A percentile compares a stretch with the other conserved stretches of the same genome.
Evolutionary conservation across 2,329 filamentous ascomycete species (phyloP).

Genomic region (Colletotrichum musicola): DNA sequence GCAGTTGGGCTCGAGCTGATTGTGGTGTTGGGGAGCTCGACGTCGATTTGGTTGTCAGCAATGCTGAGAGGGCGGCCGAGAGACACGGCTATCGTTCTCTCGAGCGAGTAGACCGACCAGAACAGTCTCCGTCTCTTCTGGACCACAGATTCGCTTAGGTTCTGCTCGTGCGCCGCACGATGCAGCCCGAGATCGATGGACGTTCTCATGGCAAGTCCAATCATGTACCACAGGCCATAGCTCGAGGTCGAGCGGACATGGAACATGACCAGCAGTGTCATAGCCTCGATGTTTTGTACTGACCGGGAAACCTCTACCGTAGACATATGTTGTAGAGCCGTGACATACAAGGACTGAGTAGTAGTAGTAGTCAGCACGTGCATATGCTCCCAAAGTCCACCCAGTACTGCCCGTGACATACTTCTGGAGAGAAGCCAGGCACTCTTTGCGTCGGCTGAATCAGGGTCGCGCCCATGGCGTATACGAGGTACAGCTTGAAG

Average conservation of each 20-base stretch:
- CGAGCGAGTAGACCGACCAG: conserved; percentile 65
- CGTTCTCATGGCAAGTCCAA: conserved; percentile 65
- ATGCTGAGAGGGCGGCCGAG: conserved; percentile 64
- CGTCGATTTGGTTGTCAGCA: conserved; percentile 63
- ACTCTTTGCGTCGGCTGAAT: conserved; percentile 61
- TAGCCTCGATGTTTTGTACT: conserved; percentile 64
- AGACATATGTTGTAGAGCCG: conserved; percentile 61
- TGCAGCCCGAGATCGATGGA: conserved; percentile 66
- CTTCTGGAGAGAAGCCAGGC: conserved; percentile 51
- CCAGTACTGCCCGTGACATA: conserved; percentile 38
- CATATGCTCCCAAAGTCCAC: too few relatives aligned
- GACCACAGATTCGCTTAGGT: neutral
- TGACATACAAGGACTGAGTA: conserved; percentile 59
- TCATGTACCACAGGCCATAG: conserved; percentile 67
- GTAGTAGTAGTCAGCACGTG: too few relatives aligned
- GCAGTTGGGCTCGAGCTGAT: conserved; percentile 43
- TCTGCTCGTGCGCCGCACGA: conserved; percentile 57
- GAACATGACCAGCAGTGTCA: conserved; percentile 63
- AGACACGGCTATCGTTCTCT: conserved; percentile 62
- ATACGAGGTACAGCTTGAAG: conserved; percentile 65
- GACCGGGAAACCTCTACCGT: conserved; percentile 62
- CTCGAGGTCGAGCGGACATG: conserved; percentile 63
- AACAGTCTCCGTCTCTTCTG: conserved; percentile 58
- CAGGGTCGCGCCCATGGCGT: conserved; percentile 63
- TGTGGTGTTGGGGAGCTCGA: conserved; percentile 57